Percentiles rank a stretch among this genome's conserved stretches.
Evolutionary conservation across 495 filamentous ascomycete species (phyloP).

Genomic region (Cladorrhinum samala): DNA sequence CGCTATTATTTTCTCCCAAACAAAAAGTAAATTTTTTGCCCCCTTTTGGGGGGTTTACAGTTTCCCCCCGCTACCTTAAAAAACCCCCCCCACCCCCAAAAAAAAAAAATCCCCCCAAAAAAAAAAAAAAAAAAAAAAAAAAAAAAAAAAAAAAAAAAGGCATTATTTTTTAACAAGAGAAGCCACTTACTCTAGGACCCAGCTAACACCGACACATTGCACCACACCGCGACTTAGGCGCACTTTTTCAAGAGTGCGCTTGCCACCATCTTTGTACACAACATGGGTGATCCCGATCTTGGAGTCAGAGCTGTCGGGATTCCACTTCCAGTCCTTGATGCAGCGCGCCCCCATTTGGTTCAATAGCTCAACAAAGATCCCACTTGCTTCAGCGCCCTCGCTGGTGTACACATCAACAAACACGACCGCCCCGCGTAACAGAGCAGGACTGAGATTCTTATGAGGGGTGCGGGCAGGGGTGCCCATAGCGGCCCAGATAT

Average conservation of each 20-base stretch:
- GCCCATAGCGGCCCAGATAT: slow-evolving; percentile 44
- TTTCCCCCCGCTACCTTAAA: no score
- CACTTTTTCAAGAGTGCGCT: slow-evolving; percentile 83
- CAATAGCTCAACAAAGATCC: slow-evolving; percentile 76
- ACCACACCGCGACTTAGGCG: slow-evolving; percentile 66
- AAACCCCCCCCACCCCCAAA: no score
- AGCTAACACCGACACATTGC: slow-evolving; percentile 77
- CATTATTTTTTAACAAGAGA: slow-evolving; percentile 10
- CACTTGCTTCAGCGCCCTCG: slow-evolving; percentile 80
- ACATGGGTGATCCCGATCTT: slow-evolving; percentile 90
- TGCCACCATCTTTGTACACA: slow-evolving; percentile 87
- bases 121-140: no score
- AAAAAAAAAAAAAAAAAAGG: no score
- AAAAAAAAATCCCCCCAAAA: no score
- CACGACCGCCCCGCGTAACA: slow-evolving; percentile 71
- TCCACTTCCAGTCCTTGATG: slow-evolving; percentile 82
- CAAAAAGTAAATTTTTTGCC: no score
- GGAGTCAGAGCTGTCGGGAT: slow-evolving; percentile 43
- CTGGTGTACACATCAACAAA: slow-evolving; percentile 90
- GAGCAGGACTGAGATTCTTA: slow-evolving; percentile 40
- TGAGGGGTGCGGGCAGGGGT: slow-evolving; percentile 52
- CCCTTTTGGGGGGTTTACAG: no score
- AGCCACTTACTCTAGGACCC: slow-evolving; percentile 74
- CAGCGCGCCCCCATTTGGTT: slow-evolving; percentile 80
- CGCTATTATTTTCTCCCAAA: no score